These are phyloP conservation scores for Echinosophora koreensis DNA, from an alignment of 306 rosid genomes.

Conservation along the genomic window DNA sequence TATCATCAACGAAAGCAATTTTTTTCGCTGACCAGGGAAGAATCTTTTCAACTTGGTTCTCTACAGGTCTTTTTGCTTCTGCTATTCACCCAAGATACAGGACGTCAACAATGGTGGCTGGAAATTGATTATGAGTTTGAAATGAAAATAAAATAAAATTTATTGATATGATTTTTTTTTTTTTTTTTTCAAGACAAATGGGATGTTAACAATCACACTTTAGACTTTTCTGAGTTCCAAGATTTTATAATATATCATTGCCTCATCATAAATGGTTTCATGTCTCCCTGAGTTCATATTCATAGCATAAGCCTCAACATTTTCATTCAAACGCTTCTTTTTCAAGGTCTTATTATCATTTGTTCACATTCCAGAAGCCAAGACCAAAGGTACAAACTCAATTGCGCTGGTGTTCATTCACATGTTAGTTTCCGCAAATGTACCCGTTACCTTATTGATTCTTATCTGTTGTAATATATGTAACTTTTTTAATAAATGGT, in stretches of 20 bases:
- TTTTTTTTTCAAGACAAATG: no score
- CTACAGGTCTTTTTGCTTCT: no score
- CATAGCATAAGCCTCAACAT: neutral
- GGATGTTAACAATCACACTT: no score
- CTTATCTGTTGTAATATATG: no score
- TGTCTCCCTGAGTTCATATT: neutral
- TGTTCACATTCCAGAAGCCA: slow-evolving; percentile 31
- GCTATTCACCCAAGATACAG: no score
- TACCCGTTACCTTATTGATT: slow-evolving; percentile 1
- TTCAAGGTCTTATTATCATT: neutral
- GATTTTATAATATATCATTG: neutral
- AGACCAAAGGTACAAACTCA: slow-evolving; percentile 11
- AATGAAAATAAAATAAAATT: no score
- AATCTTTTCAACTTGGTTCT: slow-evolving; percentile 11
- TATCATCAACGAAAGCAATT: no score
- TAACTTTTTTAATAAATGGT: no score
- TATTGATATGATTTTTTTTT: no score
- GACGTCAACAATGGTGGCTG: no score
- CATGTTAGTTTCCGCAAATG: slow-evolving; percentile 6
- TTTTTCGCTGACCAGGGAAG: no score
- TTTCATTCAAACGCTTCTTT: slow-evolving; percentile 29
- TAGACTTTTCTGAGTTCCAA: neutral
- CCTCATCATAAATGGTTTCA: neutral
- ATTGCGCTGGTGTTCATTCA: neutral
- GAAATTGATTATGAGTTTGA: no score